Evolutionary conservation across 805 yeast species (phyloP).

Genomic region (Candida xiaguanensis): DNA sequence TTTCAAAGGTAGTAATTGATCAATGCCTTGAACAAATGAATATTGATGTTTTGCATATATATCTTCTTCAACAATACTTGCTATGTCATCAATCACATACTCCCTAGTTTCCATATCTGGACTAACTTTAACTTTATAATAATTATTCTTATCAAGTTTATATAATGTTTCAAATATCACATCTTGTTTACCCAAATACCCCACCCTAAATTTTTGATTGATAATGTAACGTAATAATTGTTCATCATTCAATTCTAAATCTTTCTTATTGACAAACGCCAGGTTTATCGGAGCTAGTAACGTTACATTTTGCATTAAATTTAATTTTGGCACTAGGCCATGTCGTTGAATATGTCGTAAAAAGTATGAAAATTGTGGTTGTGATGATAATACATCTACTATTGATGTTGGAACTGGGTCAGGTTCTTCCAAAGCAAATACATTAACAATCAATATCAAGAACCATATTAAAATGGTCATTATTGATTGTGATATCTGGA

Average conservation of each 20-base stretch:
- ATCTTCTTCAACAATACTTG: conserved; percentile 55
- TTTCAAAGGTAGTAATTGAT: conserved; percentile 36
- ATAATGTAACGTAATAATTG: conserved; percentile 28
- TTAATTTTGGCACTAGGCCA: conserved; percentile 61
- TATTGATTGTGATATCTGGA: neutral
- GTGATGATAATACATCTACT: conserved; percentile 64
- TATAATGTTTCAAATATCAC: conserved; percentile 31
- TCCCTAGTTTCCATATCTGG: conserved; percentile 24
- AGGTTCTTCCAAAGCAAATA: conserved; percentile 6
- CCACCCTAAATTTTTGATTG: conserved; percentile 30
- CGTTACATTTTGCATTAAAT: conserved; percentile 59
- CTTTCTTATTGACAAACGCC: conserved; percentile 48
- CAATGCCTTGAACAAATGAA: conserved; percentile 66
- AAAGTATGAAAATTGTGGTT: conserved; percentile 65
- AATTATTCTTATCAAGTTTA: conserved; percentile 10
- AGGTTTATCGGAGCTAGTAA: conserved; percentile 79
- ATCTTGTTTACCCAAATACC: conserved; percentile 20
- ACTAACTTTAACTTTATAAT: conserved; percentile 20
- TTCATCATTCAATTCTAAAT: conserved; percentile 9
- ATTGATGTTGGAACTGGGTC: conserved; percentile 42
- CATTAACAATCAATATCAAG: neutral
- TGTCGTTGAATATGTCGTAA: conserved; percentile 56
- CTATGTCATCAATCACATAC: conserved; percentile 39
- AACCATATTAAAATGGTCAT: conserved; percentile 8
- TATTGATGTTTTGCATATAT: conserved; percentile 57